Base-by-base conservation (phyloP, 768 basidiomycete species). In the Jaapia argillacea region DNA sequence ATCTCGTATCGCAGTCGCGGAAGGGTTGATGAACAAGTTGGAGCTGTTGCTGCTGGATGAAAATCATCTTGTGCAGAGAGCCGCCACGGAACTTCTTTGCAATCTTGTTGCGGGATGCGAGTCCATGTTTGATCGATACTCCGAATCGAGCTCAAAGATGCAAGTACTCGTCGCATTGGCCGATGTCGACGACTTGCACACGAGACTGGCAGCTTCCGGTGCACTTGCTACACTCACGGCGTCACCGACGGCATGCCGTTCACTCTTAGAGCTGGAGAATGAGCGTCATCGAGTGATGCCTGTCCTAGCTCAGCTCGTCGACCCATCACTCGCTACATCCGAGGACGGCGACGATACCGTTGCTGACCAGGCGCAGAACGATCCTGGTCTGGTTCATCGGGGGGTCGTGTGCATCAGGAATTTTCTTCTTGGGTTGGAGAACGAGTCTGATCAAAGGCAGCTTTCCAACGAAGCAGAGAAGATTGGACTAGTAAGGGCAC, bases 41-140 rank as follows among this genome's bases (percentile, higher is more conserved):
- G 89, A 92, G 53, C 65, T 81, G 12, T 57, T 90, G 13, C 70
- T 91, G 49, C 64, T 92, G 6, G 89, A 93, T 53, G 88, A 92
- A 42, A 85, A 94, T 58, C 62, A 60, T 0, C 69, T 98, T 45
- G 69, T 96, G 43, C 77, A 90, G 13, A 71, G 96, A 46, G 94
- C 96, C 2, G 80, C 93, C 2, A 82, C 80, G 43, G 91, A 99
- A 63, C 74, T 98, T 23, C 65, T 91, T 3, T 98, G 93, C 70
- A 99, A 99, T 63, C 72, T 99, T 12, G 72, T 92, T 28, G 74
- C 70, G 2, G 85, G 83, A 5, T 80, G 81, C 13, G 85, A 91
- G 36, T 68, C 69, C 4, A 76, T 83, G 4, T 94, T 90, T 58
- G 73, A 78, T 48, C 72, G 73, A 50, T 94, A 85, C 56, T 76